Evolutionary conservation across 2,329 filamentous ascomycete genomes (phyloP).

Genomic region (Exophiala lecanii-corni): DNA sequence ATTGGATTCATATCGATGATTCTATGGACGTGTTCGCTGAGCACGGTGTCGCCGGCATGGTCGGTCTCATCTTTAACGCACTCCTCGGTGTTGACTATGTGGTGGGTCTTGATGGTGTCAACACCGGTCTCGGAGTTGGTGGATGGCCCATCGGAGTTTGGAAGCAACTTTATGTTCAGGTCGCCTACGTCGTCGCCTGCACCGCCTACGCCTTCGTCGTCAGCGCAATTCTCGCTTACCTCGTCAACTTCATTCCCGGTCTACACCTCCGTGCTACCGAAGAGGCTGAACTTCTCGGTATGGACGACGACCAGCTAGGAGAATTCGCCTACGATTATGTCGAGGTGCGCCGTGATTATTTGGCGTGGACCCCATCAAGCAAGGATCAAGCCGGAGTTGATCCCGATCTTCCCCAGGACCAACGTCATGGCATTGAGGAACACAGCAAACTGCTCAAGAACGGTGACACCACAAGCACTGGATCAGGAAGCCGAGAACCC

Average conservation of each 20-base stretch:
- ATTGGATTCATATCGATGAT: slow-evolving; percentile 76
- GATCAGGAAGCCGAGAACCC: not conserved
- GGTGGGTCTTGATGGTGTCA: slow-evolving; percentile 66
- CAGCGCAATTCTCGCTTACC: slow-evolving; percentile 64
- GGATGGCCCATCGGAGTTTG: slow-evolving; percentile 70
- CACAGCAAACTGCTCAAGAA: slow-evolving; percentile 59
- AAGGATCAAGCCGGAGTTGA: slow-evolving; percentile 35
- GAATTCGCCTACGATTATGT: slow-evolving; percentile 52
- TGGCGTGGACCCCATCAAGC: slow-evolving; percentile 47
- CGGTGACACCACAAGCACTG: slow-evolving; percentile 9
- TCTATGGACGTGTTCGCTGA: slow-evolving; percentile 88
- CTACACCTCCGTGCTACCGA: slow-evolving; percentile 63
- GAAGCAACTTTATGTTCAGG: slow-evolving; percentile 66
- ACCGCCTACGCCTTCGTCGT: slow-evolving; percentile 64
- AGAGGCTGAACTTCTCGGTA: slow-evolving; percentile 65
- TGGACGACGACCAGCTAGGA: slow-evolving; percentile 50
- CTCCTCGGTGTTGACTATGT: slow-evolving; percentile 73
- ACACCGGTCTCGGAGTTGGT: slow-evolving; percentile 45
- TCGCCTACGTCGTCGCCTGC: slow-evolving; percentile 62
- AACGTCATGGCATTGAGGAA: slow-evolving; percentile 56
- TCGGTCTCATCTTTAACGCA: slow-evolving; percentile 73
- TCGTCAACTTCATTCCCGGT: slow-evolving; percentile 67
- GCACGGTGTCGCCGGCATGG: slow-evolving; percentile 78
- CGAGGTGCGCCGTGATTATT: slow-evolving; percentile 48
- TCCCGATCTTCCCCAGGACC: slow-evolving; percentile 52